Base-by-base conservation (phyloP, 441 rosid genomes). In the Lepidium campestre region DNA sequence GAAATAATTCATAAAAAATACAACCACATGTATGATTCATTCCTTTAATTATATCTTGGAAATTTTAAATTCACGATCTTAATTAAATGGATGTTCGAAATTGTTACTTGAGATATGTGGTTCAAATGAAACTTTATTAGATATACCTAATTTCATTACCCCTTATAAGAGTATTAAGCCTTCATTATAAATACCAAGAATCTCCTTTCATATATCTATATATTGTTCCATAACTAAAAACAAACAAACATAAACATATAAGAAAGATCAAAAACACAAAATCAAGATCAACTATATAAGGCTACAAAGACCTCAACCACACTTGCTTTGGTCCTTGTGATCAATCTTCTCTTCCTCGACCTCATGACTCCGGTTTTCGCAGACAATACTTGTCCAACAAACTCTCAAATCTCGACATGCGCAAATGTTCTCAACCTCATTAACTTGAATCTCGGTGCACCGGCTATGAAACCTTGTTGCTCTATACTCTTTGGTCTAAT, bases 371-470 rank as follows among this genome's bases (percentile, higher is more conserved):
- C 11, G n/a, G 34, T 45, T 54, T 27, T 19, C 12, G 60, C 65
- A 53, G 53, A 27, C 6, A 42, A 9, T 14, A 15, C 69, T 53
- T 74, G 77, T 14, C 77, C 74, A 54, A 68, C 47, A 61, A 65
- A 74, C 20, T 17, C 50, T 32, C 64, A 67, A 31, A 31, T 73
- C 23, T 67, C 73, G 0, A 12, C 65, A 40, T 74, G 74, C 41
- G 69, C 65, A 8, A 68, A 67, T 47, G 23, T 46, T 31, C 73
- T 67, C 41, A 62, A 68, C 57, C 52, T 67, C 19, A 67, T 74
- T 18, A 72, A 65, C 50, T 39, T 74, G 53, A 68, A 74, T 7
- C 72, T 74, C 0, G 77, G 77, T 4, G 65, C 73, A 67, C 64
- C 69, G 0, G 72, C 64, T 15, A 47, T 67, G 49, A 31, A 56